These are phyloP conservation scores for Kwoniella shandongensis DNA, from an alignment of 768 basidiomycete species.

Conservation along the genomic window DNA sequence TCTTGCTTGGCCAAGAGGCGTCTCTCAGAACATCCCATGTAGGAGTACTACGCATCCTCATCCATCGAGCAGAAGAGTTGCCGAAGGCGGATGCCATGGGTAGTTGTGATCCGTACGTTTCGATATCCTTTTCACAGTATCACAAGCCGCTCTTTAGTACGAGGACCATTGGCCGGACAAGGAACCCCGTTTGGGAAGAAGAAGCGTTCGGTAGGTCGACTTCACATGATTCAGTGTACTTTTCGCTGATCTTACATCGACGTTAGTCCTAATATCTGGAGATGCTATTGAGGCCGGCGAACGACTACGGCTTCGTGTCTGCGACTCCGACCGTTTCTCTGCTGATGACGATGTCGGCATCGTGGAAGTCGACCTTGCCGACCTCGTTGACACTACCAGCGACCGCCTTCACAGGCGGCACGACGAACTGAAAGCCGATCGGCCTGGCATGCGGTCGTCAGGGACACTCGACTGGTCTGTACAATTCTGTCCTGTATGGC, in stretches of 20 bases:
- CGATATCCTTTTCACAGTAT: constrained; percentile 48
- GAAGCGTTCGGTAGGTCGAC: constrained; percentile 43
- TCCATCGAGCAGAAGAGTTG: constrained; percentile 46
- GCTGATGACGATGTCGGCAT: constrained; percentile 51
- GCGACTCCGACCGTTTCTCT: constrained; percentile 51
- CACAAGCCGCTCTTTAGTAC: constrained; percentile 52
- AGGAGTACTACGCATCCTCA: constrained; percentile 49
- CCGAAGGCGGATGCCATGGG: constrained; percentile 50
- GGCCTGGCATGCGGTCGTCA: constrained; percentile 35
- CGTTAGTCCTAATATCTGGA: constrained; percentile 41
- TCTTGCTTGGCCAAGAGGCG: constrained; percentile 51
- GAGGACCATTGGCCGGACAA: constrained; percentile 48
- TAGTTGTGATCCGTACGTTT: constrained; percentile 52
- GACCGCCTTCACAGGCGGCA: constrained; percentile 16
- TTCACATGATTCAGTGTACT: background rate
- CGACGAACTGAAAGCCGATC: constrained; percentile 32
- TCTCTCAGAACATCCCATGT: constrained; percentile 42
- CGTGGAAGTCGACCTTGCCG: constrained; percentile 50
- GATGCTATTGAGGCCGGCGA: constrained; percentile 53
- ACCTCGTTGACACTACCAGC: constrained; percentile 31
- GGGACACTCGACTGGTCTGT: constrained; percentile 48
- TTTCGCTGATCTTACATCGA: background rate
- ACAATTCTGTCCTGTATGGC: constrained; percentile 50
- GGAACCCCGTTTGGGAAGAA: constrained; percentile 53
- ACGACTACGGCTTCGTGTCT: constrained; percentile 42